phyloP scores from a whole-genome alignment of 2,329 filamentous ascomycete species.

The Trichoderma breve region DNA sequence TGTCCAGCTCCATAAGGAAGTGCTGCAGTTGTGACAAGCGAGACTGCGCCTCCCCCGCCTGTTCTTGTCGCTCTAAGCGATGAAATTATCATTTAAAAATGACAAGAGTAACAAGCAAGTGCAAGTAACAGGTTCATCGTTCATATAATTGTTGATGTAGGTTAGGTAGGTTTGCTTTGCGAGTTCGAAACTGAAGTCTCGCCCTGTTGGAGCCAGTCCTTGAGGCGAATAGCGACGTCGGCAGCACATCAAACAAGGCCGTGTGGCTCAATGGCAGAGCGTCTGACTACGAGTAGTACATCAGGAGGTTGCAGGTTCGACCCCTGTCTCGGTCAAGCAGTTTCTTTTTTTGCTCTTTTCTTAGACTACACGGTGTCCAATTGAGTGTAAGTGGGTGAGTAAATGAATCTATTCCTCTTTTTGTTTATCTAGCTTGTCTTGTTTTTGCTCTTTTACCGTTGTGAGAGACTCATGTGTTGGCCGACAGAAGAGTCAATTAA shows the following conservation, averaged over 20 bases:
- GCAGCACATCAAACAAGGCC: conserved; percentile 2
- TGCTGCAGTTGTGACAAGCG: neutral
- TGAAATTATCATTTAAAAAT: no score
- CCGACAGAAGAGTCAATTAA: neutral
- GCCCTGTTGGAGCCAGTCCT: neutral
- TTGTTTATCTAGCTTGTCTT: no score
- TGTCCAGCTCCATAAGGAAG: no score
- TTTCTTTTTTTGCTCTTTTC: neutral
- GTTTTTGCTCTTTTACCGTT: neutral
- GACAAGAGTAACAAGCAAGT: neutral
- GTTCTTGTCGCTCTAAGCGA: neutral
- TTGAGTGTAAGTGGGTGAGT: neutral
- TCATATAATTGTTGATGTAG: neutral
- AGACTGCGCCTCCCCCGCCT: neutral
- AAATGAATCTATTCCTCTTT: neutral
- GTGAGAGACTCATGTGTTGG: neutral
- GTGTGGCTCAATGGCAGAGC: conserved; percentile 21
- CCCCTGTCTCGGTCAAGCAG: conserved; percentile 19
- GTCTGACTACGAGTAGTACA: conserved; percentile 19
- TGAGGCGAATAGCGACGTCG: neutral
- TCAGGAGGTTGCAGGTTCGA: conserved; percentile 21
- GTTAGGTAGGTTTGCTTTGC: neutral
- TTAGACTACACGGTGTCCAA: neutral
- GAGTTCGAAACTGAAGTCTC: neutral
- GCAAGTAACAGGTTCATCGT: neutral